Conservation (phyloP, 176 grass and related monocot genomes). For the Cenchrus americanus region DNA sequence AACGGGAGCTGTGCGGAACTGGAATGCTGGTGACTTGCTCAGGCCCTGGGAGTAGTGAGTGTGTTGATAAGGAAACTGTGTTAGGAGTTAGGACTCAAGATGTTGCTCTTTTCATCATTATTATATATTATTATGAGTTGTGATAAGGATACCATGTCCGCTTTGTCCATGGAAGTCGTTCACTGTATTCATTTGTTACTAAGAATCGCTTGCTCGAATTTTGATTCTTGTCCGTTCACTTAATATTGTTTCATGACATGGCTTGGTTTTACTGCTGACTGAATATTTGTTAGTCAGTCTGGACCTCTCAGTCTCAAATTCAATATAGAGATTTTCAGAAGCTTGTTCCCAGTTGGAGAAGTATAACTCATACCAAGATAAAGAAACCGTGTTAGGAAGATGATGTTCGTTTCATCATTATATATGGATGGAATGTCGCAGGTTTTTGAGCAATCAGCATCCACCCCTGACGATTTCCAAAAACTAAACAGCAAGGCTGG, state of each 20-base stretch:
- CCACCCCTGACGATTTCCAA: background rate
- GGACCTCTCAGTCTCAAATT: no score
- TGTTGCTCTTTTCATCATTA: conserved; percentile 22
- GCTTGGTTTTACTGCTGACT: background rate
- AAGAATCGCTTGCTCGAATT: background rate
- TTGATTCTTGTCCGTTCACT: background rate
- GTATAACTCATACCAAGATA: no score
- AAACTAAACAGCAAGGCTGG: background rate
- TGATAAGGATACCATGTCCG: background rate
- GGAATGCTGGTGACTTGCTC: background rate
- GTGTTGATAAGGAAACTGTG: conserved; percentile 27
- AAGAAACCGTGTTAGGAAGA: no score
- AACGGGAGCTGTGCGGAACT: conserved; percentile 6
- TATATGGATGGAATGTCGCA: no score
- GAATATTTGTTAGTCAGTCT: background rate
- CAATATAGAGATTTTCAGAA: no score
- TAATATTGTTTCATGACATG: background rate
- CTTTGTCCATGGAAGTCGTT: background rate
- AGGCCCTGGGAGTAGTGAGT: conserved; percentile 14
- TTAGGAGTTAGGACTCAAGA: background rate
- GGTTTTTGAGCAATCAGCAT: background rate
- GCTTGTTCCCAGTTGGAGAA: no score
- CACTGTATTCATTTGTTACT: conserved; percentile 11
- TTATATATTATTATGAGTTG: background rate
- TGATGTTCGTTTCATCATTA: no score